A percentile compares a stretch with the other conserved stretches of the same genome.
Conservation (phyloP, 192 early-diverging fungal genomes). For the Backusella tuberculispora region DNA sequence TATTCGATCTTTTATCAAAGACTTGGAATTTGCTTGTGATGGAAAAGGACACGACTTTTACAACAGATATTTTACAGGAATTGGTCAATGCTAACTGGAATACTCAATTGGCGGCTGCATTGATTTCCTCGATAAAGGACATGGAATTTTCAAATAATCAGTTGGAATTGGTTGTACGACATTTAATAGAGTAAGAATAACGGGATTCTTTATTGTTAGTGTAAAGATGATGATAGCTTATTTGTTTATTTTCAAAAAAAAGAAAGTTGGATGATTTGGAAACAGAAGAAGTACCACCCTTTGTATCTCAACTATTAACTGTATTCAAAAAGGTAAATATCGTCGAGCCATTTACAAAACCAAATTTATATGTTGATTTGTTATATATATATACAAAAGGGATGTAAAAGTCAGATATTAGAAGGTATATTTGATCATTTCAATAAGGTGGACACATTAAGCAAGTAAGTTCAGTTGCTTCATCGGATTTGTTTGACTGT, state of each 20-base stretch:
- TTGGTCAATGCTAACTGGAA: conserved; percentile 30
- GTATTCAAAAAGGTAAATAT: conserved; percentile 58
- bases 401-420: conserved; percentile 58
- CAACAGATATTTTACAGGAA: conserved; percentile 14
- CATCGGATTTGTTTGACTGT: too few relatives aligned
- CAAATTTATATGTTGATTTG: background rate
- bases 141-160: conserved; percentile 30
- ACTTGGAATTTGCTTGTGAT: conserved; percentile 24
- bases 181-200: conserved; percentile 19
- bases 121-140: conserved; percentile 36
- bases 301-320: conserved; percentile 71
- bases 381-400: conserved; percentile 33
- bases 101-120: conserved; percentile 15
- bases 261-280: conserved; percentile 54
- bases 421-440: conserved; percentile 61
- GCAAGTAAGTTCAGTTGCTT: conserved; percentile 31
- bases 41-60: conserved; percentile 1
- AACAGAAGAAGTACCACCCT: conserved; percentile 59
- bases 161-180: conserved; percentile 16
- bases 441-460: conserved; percentile 33
- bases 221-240: background rate
- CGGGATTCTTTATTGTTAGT: background rate
- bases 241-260: background rate
- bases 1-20: conserved; percentile 40
- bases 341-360: background rate